phyloP scores from a whole-genome alignment of 225 moss, liverwort and hornwort genomes.

The Bryoerythrophyllum caledonicum region DNA sequence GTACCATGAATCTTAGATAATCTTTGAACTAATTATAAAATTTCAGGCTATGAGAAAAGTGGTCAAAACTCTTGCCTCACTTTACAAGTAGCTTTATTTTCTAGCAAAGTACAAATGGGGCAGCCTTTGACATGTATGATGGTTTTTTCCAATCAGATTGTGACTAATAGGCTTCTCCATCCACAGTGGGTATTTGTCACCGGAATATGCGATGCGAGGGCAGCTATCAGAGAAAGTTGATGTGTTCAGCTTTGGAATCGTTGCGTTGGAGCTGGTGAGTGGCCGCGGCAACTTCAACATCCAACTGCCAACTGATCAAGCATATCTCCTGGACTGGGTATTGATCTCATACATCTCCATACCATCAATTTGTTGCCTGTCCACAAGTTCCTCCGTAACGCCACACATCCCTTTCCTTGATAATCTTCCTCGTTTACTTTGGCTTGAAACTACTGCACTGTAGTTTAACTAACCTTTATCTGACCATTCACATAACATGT shows the following conservation, averaged over 20 bases:
- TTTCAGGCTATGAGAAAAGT: no score
- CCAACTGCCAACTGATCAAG: conserved; percentile 35
- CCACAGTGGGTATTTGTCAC: conserved; percentile 45
- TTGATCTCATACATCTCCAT: not conserved
- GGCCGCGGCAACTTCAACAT: conserved; percentile 46
- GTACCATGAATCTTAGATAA: no score
- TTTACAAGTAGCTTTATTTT: no score
- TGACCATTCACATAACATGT: no score
- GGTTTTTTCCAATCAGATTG: no score
- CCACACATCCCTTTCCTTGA: not conserved
- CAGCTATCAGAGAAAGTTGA: conserved; percentile 60
- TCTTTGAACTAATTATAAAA: no score
- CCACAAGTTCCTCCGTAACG: not conserved
- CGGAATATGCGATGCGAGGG: conserved; percentile 57
- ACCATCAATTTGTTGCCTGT: not conserved
- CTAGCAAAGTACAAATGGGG: no score
- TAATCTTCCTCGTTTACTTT: not conserved
- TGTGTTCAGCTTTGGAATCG: conserved; percentile 57
- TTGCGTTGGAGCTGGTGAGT: conserved; percentile 51
- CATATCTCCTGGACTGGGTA: conserved; percentile 62
- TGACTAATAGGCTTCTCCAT: not conserved
- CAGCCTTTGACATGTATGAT: no score
- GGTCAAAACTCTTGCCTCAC: no score
- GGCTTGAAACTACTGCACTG: not conserved
- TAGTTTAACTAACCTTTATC: not conserved